phyloP scores from a whole-genome alignment of 192 early-diverging fungal species.

The Rhizophagus prolifer region DNA sequence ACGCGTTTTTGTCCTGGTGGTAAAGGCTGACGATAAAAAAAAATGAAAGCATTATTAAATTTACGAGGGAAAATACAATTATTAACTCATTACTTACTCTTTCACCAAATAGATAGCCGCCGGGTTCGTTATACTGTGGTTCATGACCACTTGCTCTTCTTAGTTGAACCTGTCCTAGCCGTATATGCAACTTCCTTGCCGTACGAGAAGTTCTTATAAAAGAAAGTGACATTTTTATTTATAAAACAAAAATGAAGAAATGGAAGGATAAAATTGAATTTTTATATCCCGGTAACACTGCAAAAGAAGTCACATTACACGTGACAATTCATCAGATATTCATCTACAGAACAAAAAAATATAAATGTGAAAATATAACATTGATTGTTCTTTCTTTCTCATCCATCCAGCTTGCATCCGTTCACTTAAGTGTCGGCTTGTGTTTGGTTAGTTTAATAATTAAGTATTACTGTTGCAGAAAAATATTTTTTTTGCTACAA shows the following conservation, averaged over 20 bases:
- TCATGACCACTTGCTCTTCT: slow-evolving; percentile 21
- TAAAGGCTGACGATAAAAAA: slow-evolving; percentile 36
- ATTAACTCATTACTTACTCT: slow-evolving; percentile 51
- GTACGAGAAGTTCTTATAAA: background rate
- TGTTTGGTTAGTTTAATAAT: slow-evolving; percentile 2
- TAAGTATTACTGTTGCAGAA: background rate
- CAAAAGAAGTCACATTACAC: background rate
- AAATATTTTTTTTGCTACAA: background rate
- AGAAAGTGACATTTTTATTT: background rate
- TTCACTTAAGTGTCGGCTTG: background rate
- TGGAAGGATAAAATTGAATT: background rate
- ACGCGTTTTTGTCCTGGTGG: slow-evolving; percentile 64
- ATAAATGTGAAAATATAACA: background rate
- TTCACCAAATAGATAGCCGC: slow-evolving; percentile 74
- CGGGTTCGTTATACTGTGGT: slow-evolving; percentile 68
- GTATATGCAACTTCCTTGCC: background rate
- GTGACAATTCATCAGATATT: background rate
- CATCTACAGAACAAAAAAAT: background rate
- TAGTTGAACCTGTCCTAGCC: background rate
- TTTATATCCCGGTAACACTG: background rate
- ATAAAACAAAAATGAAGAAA: background rate
- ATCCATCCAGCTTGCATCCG: slow-evolving; percentile 7
- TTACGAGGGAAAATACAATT: background rate
- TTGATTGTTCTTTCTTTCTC: background rate
- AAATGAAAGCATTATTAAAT: background rate